Percentiles rank a stretch among this genome's conserved stretches.
These are phyloP conservation scores for Taphrina flavorubra DNA, from an alignment of 1,139 yeast species.

Conservation along the genomic window DNA sequence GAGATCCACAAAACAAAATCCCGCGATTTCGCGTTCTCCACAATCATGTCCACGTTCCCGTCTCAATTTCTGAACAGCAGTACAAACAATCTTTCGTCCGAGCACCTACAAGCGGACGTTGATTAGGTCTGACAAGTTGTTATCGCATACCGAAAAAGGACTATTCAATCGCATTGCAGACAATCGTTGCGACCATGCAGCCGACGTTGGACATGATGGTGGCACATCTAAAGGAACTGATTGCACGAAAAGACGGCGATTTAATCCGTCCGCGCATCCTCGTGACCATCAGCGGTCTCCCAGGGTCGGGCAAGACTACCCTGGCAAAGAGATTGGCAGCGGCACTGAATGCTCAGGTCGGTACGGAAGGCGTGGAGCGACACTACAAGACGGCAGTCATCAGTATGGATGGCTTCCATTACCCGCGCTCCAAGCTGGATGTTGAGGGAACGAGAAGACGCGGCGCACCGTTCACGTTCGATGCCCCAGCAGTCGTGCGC, in stretches of 20 bases:
- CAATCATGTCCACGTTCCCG: slow-evolving; percentile 3
- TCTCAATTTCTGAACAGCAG: neutral
- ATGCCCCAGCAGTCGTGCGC: slow-evolving; percentile 59
- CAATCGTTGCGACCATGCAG: neutral
- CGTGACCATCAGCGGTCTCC: slow-evolving; percentile 41
- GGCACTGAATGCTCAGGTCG: slow-evolving; percentile 18
- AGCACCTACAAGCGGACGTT: too few relatives aligned
- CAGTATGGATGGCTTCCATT: slow-evolving; percentile 70
- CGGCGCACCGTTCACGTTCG: slow-evolving; percentile 88
- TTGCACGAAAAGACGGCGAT: slow-evolving; percentile 19
- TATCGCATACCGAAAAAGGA: too few relatives aligned
- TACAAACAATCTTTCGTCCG: neutral
- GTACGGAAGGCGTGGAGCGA: slow-evolving; percentile 9
- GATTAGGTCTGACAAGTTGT: neutral
- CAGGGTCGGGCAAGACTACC: slow-evolving; percentile 44
- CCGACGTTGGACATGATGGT: slow-evolving; percentile 12
- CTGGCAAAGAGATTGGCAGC: slow-evolving; percentile 25
- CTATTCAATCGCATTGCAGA: neutral
- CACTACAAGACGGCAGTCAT: slow-evolving; percentile 32
- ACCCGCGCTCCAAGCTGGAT: slow-evolving; percentile 63
- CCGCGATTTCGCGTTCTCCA: neutral
- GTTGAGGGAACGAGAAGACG: slow-evolving; percentile 65
- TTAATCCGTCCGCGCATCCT: slow-evolving; percentile 36
- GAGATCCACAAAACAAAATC: neutral
- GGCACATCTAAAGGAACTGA: slow-evolving; percentile 5